Evolutionary conservation across 768 basidiomycete species (phyloP).

Genomic region (Leucosporidium creatinivorum): DNA sequence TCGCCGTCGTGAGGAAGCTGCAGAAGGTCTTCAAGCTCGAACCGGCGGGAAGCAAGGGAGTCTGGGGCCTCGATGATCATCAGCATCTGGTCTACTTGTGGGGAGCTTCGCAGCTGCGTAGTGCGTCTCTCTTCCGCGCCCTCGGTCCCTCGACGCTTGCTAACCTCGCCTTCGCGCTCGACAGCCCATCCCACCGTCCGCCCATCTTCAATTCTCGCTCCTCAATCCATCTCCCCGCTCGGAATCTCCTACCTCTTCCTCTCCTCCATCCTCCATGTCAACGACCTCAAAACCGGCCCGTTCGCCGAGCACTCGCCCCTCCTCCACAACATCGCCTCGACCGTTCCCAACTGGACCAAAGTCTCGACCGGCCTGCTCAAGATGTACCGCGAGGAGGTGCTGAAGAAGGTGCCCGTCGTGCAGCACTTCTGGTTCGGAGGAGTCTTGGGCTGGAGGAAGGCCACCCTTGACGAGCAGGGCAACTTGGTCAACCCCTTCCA

Average conservation of each 20-base stretch:
- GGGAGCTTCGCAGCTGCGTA: constrained; percentile 73
- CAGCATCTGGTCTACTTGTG: constrained; percentile 73
- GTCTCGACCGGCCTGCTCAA: constrained; percentile 58
- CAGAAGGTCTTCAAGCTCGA: constrained; percentile 86
- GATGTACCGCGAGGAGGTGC: constrained; percentile 95
- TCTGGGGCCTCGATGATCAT: constrained; percentile 68
- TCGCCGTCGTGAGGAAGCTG: constrained; percentile 68
- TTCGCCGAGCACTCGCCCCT: constrained; percentile 46
- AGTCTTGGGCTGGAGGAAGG: constrained; percentile 45
- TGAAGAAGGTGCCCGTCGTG: constrained; percentile 90
- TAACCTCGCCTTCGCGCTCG: not conserved
- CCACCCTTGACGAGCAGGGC: not conserved
- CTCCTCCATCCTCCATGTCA: constrained; percentile 67
- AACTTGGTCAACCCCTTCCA: too few relatives aligned
- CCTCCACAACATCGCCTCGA: constrained; percentile 78
- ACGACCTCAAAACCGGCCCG: constrained; percentile 50
- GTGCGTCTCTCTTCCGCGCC: constrained; percentile 24
- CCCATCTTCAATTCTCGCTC: constrained; percentile 47
- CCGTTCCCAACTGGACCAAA: constrained; percentile 27
- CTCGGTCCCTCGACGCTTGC: not conserved
- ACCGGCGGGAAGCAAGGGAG: constrained; percentile 94
- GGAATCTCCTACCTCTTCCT: constrained; percentile 65
- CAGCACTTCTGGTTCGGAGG: constrained; percentile 87
- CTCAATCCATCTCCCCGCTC: constrained; percentile 48
- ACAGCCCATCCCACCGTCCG: constrained; percentile 28